Evolutionary conservation across 495 filamentous ascomycete species (phyloP).

Genomic region (Cladorrhinum samala): DNA sequence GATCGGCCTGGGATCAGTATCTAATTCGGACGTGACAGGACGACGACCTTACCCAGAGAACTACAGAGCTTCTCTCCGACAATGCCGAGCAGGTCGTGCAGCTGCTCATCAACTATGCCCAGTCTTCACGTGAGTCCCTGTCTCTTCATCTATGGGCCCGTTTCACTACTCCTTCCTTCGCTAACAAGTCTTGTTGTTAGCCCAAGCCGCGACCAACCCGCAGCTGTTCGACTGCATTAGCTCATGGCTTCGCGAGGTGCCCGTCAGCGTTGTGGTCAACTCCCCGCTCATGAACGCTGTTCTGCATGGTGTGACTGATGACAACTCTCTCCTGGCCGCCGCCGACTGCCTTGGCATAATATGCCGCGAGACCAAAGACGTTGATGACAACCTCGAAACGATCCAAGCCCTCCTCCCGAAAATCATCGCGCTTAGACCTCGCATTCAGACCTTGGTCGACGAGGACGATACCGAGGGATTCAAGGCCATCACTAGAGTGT

Average conservation of each 20-base stretch:
- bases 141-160: not conserved
- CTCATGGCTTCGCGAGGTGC: slow-evolving; percentile 91
- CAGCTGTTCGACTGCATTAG: slow-evolving; percentile 90
- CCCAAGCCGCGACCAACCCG: slow-evolving; percentile 73
- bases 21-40: slow-evolving; percentile 65
- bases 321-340: slow-evolving; percentile 77
- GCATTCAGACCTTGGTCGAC: slow-evolving; percentile 66
- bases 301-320: slow-evolving; percentile 65
- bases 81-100: slow-evolving; percentile 82
- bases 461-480: slow-evolving; percentile 81
- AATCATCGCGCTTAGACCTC: slow-evolving; percentile 69
- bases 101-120: slow-evolving; percentile 79
- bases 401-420: slow-evolving; percentile 84
- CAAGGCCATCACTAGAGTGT: slow-evolving; percentile 81
- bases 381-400: slow-evolving; percentile 73
- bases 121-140: slow-evolving; percentile 69
- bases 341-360: slow-evolving; percentile 90
- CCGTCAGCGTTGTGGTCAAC: slow-evolving; percentile 72
- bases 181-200: slow-evolving; percentile 28
- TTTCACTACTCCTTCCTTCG: not conserved
- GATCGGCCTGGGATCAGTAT: slow-evolving; percentile 41
- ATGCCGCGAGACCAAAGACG: slow-evolving; percentile 86
- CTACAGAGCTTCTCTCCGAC: slow-evolving; percentile 78
- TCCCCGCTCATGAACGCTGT: slow-evolving; percentile 80
- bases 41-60: slow-evolving; percentile 79